Evolutionary conservation across 1,284 basidiomycete genomes (phyloP).

Genomic region (Trichosporon faecale): DNA sequence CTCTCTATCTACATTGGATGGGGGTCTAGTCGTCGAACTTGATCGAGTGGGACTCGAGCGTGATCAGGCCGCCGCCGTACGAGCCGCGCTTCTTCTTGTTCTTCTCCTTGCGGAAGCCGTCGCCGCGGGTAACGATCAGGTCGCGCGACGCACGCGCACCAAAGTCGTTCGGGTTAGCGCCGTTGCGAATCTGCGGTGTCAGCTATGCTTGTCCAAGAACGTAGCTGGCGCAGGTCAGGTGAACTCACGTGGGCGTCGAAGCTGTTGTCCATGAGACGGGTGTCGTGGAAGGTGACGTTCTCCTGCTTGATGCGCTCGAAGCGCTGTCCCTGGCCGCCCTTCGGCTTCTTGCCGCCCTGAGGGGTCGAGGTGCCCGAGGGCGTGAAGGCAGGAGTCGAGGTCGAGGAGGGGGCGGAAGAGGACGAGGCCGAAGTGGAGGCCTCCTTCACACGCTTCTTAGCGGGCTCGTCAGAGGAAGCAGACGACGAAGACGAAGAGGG

Average conservation of each 20-base stretch:
- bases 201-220: not conserved
- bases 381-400: constrained; percentile 25
- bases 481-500: constrained; percentile 30
- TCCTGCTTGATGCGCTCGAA: constrained; percentile 81
- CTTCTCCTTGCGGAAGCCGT: constrained; percentile 96
- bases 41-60: constrained; percentile 78
- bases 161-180: constrained; percentile 67
- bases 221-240: not conserved
- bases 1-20: not conserved
- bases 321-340: constrained; percentile 52
- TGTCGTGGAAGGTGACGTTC: constrained; percentile 59
- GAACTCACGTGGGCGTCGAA: constrained; percentile 72
- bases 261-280: constrained; percentile 70
- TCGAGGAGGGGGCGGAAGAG: constrained; percentile 22
- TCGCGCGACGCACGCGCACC: constrained; percentile 81
- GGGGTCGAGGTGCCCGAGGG: constrained; percentile 26
- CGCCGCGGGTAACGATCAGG: constrained; percentile 87
- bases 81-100: constrained; percentile 98
- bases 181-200: constrained; percentile 56
- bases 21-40: constrained; percentile 61
- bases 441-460: constrained; percentile 31
- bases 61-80: constrained; percentile 87
- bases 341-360: constrained; percentile 13
- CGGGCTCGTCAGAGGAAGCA: constrained; percentile 37
- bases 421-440: constrained; percentile 22